Base-by-base conservation (phyloP, 352 stramenopile species). In the Plasmopara muralis region DNA sequence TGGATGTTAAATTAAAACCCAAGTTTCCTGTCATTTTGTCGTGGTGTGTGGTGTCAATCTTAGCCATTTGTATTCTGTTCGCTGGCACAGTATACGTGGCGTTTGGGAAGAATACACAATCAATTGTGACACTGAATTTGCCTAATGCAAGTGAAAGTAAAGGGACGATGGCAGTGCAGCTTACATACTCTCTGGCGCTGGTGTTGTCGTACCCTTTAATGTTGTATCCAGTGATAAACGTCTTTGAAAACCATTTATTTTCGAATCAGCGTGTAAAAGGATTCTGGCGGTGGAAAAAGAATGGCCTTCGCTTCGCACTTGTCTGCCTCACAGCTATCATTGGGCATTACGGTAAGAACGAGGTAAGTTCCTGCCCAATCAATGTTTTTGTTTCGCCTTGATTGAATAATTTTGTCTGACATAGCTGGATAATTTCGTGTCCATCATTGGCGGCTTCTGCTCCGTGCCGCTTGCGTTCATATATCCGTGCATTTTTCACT, bases 181-280 rank as follows among this genome's bases (percentile, higher is more conserved):
- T 77, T 25, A 78, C 72, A 37, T 85, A 82, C 47, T 83, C 74
- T 41, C 38, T 85, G 38, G 74, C 74, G 14, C 68, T 83, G 14
- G 60, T 85, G 43, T 60, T 85, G 5, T 81, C 74, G 55, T 85
- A 83, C 47, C 74, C 74, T 42, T 63, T 85, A n/a, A 83, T 85
- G 72, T 41, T 85, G 29, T 85, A 83, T 56, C 74, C 74, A 28
- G 72, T 81, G 15, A 68, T 85, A 9, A 83, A 77, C 58, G 77
- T 85, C 47, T 63, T 85, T 16, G 74, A 85, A 45, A 66, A 61
- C 57, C 74, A 75, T 31, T 30, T 83, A 25, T 25, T 25, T 25
- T 25, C 20, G 20, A 25, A 25, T 25, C 20, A 25, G 20, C 20
- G 20, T 25, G 20, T 25, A 25, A 25, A 25, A 25, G 20, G 20